These are phyloP conservation scores for Nematodospora valgi DNA, from an alignment of 805 yeast species.

Conservation along the genomic window DNA sequence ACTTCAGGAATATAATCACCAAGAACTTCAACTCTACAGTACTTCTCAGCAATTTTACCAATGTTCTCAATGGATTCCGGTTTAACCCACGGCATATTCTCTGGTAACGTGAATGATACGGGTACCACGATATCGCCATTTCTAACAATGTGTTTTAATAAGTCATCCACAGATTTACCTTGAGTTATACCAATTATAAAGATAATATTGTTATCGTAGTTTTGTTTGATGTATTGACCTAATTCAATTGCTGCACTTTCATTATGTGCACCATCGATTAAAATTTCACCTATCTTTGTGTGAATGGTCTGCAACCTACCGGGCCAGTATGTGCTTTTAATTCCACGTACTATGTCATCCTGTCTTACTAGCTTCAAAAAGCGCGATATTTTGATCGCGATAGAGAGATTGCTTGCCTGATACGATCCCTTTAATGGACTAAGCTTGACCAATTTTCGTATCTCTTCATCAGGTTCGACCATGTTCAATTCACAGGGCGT, in stretches of 20 bases:
- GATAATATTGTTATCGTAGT: slow-evolving; percentile 31
- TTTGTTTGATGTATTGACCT: slow-evolving; percentile 43
- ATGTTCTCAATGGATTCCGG: slow-evolving; percentile 6
- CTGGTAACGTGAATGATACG: slow-evolving; percentile 66
- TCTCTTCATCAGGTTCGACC: slow-evolving; percentile 16
- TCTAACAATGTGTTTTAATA: slow-evolving; percentile 50
- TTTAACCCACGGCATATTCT: slow-evolving; percentile 92
- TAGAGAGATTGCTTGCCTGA: slow-evolving; percentile 65
- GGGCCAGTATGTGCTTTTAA: slow-evolving; percentile 68
- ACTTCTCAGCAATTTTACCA: slow-evolving; percentile 2
- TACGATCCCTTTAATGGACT: slow-evolving; percentile 71
- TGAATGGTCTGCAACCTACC: slow-evolving; percentile 67
- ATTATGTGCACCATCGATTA: slow-evolving; percentile 94
- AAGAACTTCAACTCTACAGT: slow-evolving; percentile 10
- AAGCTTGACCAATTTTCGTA: slow-evolving; percentile 8
- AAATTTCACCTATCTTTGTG: slow-evolving; percentile 25
- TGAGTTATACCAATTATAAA: slow-evolving; percentile 74
- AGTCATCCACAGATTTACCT: slow-evolving; percentile 58
- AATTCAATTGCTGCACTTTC: slow-evolving; percentile 78
- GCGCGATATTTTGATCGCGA: slow-evolving; percentile 60
- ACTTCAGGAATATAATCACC: slow-evolving; percentile 13
- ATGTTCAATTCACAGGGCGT: slow-evolving; percentile 24
- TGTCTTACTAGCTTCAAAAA: slow-evolving; percentile 17
- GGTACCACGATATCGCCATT: slow-evolving; percentile 55
- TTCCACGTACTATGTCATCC: slow-evolving; percentile 46